Percentiles rank a stretch among this genome's conserved stretches.
Conservation (phyloP, 2,329 filamentous ascomycete species). For the Elsinoe necatrix region DNA sequence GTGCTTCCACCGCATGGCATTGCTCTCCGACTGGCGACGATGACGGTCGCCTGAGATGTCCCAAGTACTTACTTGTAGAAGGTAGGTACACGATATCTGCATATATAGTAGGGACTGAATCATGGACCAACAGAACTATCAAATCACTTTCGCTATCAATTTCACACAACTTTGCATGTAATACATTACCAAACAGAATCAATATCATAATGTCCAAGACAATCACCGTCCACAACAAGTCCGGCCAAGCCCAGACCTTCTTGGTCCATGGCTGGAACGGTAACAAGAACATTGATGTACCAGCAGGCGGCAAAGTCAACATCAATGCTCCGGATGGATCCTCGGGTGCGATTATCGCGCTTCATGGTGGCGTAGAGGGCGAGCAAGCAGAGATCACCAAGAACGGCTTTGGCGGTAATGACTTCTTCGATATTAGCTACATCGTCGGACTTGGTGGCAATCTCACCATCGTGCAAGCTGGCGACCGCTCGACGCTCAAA, state of each 20-base stretch:
- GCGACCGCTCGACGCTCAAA: slow-evolving; percentile 31
- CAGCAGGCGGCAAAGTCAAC: slow-evolving; percentile 20
- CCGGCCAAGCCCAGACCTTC: slow-evolving; percentile 30
- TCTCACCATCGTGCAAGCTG: slow-evolving; percentile 33
- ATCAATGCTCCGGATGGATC: slow-evolving; percentile 28
- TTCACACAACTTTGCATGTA: background rate
- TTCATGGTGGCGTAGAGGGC: slow-evolving; percentile 33
- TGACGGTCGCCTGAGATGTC: background rate
- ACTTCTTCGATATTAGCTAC: slow-evolving; percentile 30
- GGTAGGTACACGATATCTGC: background rate
- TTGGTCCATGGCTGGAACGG: slow-evolving; percentile 33
- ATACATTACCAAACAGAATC: background rate
- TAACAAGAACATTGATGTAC: slow-evolving; percentile 30
- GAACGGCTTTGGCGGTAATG: slow-evolving; percentile 28
- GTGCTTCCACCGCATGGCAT: background rate
- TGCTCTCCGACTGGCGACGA: background rate
- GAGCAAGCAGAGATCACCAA: slow-evolving; percentile 38
- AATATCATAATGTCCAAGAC: slow-evolving; percentile 13
- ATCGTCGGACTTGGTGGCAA: slow-evolving; percentile 36
- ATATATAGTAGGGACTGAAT: background rate
- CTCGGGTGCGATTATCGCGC: slow-evolving; percentile 34
- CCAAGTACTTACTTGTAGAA: background rate
- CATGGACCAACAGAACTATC: no score
- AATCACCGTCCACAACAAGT: slow-evolving; percentile 32
- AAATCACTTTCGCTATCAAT: background rate